Percentiles rank a stretch among this genome's conserved stretches.
Evolutionary conservation across 2,329 filamentous ascomycete species (phyloP).

Genomic region (Annulohypoxylon truncatum): DNA sequence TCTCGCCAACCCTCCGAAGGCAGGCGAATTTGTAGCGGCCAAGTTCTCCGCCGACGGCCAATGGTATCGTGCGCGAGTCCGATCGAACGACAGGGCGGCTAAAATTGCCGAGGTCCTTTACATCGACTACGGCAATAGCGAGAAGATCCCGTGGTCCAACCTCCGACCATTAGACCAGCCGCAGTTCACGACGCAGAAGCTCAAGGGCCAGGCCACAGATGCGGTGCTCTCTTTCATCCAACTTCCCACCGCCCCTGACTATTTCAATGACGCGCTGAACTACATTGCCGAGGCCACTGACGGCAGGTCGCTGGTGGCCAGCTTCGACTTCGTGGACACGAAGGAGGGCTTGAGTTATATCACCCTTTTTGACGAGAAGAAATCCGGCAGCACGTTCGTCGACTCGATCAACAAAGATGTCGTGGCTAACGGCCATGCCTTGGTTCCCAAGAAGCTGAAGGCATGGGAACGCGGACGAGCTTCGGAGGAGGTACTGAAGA

Average conservation of each 20-base stretch:
- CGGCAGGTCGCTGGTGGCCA: slow-evolving; percentile 83
- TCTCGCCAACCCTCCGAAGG: slow-evolving; percentile 82
- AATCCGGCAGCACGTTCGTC: slow-evolving; percentile 62
- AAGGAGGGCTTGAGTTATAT: slow-evolving; percentile 87
- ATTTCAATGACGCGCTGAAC: slow-evolving; percentile 81
- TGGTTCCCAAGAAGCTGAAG: slow-evolving; percentile 93
- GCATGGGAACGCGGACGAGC: slow-evolving; percentile 82
- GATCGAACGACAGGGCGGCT: slow-evolving; percentile 90
- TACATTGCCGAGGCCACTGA: slow-evolving; percentile 81
- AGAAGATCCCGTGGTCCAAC: slow-evolving; percentile 85
- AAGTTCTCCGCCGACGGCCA: slow-evolving; percentile 89
- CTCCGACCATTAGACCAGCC: slow-evolving; percentile 83
- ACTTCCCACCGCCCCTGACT: slow-evolving; percentile 84
- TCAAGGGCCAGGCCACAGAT: slow-evolving; percentile 88
- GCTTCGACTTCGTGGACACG: slow-evolving; percentile 84
- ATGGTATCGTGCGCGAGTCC: slow-evolving; percentile 94
- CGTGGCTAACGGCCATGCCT: slow-evolving; percentile 83
- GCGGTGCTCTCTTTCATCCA: slow-evolving; percentile 90
- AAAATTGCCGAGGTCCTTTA: slow-evolving; percentile 93
- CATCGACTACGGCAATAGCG: slow-evolving; percentile 95
- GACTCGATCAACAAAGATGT: slow-evolving; percentile 93
- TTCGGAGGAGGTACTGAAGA: slow-evolving; percentile 76
- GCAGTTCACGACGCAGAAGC: slow-evolving; percentile 82
- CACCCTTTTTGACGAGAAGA: slow-evolving; percentile 84
- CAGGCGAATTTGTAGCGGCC: slow-evolving; percentile 90